Percentiles rank a stretch among this genome's conserved stretches.
Conservation (phyloP, 2,329 filamentous ascomycete genomes). For the Amauroascus verrucosus region DNA sequence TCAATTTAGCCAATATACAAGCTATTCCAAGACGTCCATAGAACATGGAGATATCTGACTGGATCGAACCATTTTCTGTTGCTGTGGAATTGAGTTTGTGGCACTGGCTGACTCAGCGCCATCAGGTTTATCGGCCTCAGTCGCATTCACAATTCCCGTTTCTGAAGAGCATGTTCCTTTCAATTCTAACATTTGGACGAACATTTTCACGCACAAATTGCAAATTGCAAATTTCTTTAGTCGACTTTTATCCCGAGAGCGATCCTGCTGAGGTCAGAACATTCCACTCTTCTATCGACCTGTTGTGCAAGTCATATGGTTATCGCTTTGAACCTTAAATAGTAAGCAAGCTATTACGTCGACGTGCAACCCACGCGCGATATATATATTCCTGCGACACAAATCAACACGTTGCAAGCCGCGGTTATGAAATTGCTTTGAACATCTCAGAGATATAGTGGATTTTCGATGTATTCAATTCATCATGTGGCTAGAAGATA, state of each 20-base stretch:
- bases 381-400: not conserved
- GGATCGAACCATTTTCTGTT: no score
- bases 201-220: not conserved
- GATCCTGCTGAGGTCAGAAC: constrained; percentile 1
- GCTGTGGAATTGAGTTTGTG: no score
- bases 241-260: not conserved
- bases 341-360: not conserved
- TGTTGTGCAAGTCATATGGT: not conserved
- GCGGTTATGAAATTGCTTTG: constrained; percentile 5
- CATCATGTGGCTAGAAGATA: constrained; percentile 31
- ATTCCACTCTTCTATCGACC: not conserved
- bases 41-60: no score
- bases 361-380: not conserved
- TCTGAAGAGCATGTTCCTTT: no score
- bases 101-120: no score
- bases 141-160: no score
- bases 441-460: not conserved
- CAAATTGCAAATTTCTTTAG: not conserved
- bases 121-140: no score
- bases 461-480: constrained; percentile 20
- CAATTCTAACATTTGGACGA: not conserved
- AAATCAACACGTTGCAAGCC: not conserved
- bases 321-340: not conserved
- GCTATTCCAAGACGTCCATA: no score
- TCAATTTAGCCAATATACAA: no score